These are phyloP conservation scores for Microcos paniculata DNA, from an alignment of 345 rosid species.

Conservation along the genomic window DNA sequence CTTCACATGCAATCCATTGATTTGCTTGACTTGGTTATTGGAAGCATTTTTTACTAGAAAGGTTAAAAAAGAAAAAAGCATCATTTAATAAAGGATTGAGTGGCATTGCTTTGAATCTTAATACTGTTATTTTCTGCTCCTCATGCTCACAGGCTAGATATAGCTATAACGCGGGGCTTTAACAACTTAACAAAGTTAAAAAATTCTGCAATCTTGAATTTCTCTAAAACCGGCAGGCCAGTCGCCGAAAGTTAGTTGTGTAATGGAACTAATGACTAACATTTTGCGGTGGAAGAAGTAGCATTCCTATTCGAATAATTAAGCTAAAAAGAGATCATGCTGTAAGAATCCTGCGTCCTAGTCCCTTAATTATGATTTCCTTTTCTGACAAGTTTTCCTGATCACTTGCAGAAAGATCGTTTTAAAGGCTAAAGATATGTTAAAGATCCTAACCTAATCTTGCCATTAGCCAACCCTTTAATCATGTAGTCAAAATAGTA, in stretches of 20 bases:
- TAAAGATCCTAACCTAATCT: slow-evolving; percentile 11
- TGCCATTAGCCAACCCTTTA: slow-evolving; percentile 5
- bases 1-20: background rate
- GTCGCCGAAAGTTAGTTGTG: slow-evolving; percentile 1
- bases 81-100: background rate
- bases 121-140: background rate
- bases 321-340: background rate
- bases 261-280: background rate
- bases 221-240: background rate
- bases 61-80: no score
- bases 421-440: background rate
- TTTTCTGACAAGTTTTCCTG: background rate
- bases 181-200: background rate
- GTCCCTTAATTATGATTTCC: background rate
- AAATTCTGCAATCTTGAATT: background rate
- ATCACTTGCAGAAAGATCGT: background rate
- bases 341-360: background rate
- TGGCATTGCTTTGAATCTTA: background rate
- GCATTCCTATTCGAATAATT: background rate
- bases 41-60: background rate
- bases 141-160: background rate
- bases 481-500: background rate
- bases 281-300: background rate
- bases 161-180: background rate
- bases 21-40: background rate